A percentile compares a stretch with the other conserved stretches of the same genome.
These are phyloP conservation scores for Aspergillus sp. DNA, from an alignment of 2,329 filamentous ascomycete species.

Conservation along the genomic window DNA sequence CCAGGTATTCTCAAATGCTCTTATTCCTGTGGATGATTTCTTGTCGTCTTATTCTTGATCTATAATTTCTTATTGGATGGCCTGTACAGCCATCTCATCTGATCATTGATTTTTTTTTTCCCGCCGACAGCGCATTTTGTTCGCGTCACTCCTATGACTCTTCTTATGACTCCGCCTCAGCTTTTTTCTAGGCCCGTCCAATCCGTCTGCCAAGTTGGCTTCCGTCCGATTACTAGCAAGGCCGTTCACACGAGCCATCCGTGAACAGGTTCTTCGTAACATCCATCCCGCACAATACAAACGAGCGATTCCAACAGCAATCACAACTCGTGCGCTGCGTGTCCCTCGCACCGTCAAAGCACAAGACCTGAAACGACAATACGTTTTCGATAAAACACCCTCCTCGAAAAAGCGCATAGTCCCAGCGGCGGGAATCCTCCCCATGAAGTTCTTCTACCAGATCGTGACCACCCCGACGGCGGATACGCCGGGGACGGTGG, in stretches of 20 bases:
- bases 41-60: background rate
- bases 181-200: background rate
- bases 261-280: slow-evolving; percentile 19
- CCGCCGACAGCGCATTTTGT: background rate
- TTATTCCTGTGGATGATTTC: background rate
- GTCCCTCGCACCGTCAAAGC: too few relatives aligned
- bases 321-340: too few relatives aligned
- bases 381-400: background rate
- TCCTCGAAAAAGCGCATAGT: background rate
- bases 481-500: slow-evolving; percentile 77
- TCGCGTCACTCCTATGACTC: slow-evolving; percentile 2
- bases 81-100: background rate
- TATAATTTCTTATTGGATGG: background rate
- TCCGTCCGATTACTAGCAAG: slow-evolving; percentile 30
- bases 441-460: slow-evolving; percentile 74
- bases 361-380: background rate
- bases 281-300: background rate
- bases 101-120: background rate
- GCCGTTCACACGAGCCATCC: slow-evolving; percentile 28
- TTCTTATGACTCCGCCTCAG: slow-evolving; percentile 1
- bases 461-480: slow-evolving; percentile 79
- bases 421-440: slow-evolving; percentile 12
- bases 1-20: background rate
- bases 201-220: slow-evolving; percentile 36
- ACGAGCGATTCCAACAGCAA: too few relatives aligned